Base-by-base conservation (phyloP, 2,329 filamentous ascomycete genomes). In the Cordyceps fumosorosea region DNA sequence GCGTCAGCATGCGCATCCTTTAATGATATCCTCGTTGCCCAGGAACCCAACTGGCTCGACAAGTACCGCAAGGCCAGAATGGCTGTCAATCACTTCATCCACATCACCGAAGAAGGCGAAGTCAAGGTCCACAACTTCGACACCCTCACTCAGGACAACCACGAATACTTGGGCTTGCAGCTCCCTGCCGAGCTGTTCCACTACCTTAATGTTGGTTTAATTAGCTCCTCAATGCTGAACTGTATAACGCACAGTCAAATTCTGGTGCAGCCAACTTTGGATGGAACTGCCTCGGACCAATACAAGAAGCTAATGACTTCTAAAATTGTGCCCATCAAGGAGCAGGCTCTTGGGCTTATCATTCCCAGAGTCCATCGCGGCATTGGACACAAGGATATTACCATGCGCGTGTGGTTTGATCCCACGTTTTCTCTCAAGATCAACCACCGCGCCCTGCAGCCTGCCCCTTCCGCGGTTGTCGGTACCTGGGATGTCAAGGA, bases 141-240 rank as follows among this genome's bases (percentile, higher is more conserved):
- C 8, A 81, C 85, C 60, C 84, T 92, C 22, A 93, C 95, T 2
- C 84, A 83, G 52, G 93, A 98, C 71, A 88, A 95, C 66, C 90
- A 96, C 71, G 88, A 93, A 70, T 93, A 97, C 71, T 85, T 97
- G 65, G 92, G 92, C n/a, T 85, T 96, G 63, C 89, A 93, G 64
- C 80, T 99, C 5, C 92, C 95, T 0, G 87, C 92, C 47, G 95
- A 99, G 75, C 80, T 98, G 20, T 93, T 93, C 72, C 89, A 91
- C 74, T 98, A 98, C 73, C 81, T 97, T 56, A 92, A 91, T 63
- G 87, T 84, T 57, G 95, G 91, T 40, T 78, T 97, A 50, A 85
- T 98, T 66, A 86, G 90, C 32, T 82, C 91, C 26, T 86, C 90
- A 54, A 81, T 96, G 44, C 82, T 96, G 14, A 90, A 89, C 72